Evolutionary conservation across 1,284 basidiomycete species (phyloP).

Genomic region (Cryptococcus hybrid): DNA sequence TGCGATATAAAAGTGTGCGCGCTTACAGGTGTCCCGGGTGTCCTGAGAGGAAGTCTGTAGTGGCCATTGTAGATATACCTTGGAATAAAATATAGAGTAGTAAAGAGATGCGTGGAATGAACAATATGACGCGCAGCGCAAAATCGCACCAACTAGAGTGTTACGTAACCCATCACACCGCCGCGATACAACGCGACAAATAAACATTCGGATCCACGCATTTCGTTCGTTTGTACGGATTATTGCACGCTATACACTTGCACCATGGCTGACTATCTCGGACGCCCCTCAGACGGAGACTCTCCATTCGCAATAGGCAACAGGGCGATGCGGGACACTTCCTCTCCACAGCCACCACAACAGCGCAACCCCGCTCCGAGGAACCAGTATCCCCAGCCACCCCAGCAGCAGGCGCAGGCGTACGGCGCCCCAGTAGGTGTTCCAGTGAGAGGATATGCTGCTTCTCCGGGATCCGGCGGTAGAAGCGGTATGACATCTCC

Average conservation of each 20-base stretch:
- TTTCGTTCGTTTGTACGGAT: conserved; percentile 3
- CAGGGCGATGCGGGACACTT: conserved; percentile 44
- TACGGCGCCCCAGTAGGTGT: too few relatives aligned
- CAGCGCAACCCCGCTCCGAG: conserved; percentile 41
- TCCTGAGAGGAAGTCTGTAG: conserved; percentile 62
- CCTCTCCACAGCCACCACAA: conserved; percentile 37
- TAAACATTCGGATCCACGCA: background rate
- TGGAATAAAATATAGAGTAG: background rate
- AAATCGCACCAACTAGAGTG: too few relatives aligned
- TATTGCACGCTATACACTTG: background rate
- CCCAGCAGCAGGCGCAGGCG: too few relatives aligned
- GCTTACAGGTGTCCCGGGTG: conserved; percentile 71
- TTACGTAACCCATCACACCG: too few relatives aligned
- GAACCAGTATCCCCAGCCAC: background rate
- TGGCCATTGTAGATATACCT: background rate
- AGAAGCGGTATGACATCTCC: background rate
- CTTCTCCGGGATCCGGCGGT: too few relatives aligned
- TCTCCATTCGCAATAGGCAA: conserved; percentile 51
- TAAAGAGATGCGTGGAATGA: background rate
- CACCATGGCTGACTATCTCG: conserved; percentile 29
- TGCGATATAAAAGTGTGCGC: conserved; percentile 4
- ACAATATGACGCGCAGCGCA: too few relatives aligned
- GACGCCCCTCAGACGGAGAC: conserved; percentile 46
- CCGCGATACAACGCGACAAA: too few relatives aligned
- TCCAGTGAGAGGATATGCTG: too few relatives aligned